These are phyloP conservation scores for Brassica carinata DNA, from an alignment of 345 rosid species.

Conservation along the genomic window DNA sequence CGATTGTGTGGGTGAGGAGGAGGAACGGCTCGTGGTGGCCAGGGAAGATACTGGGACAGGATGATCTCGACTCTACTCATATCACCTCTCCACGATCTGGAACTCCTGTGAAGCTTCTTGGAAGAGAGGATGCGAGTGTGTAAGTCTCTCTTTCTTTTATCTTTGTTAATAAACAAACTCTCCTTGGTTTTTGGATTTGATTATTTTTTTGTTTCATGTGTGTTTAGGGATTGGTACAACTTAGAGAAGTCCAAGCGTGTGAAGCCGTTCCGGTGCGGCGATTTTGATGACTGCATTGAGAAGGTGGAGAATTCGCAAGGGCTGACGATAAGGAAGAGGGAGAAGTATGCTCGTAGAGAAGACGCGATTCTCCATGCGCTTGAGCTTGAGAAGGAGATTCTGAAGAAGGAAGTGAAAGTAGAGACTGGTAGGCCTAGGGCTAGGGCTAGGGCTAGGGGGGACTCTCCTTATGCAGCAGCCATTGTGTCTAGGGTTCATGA, in stretches of 20 bases:
- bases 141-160: conserved; percentile 48
- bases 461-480: conserved; percentile 42
- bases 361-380: conserved; percentile 99
- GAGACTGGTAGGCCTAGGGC: conserved; percentile 42
- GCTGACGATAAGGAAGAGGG: conserved; percentile 82
- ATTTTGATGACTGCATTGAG: conserved; percentile 92
- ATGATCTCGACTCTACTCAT: conserved; percentile 76
- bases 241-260: conserved; percentile 98
- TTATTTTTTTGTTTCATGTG: background rate
- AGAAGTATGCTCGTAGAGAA: conserved; percentile 99
- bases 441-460: too few relatives aligned
- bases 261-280: conserved; percentile 95
- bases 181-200: background rate
- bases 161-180: background rate
- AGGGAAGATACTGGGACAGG: conserved; percentile 79
- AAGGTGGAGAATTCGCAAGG: conserved; percentile 83
- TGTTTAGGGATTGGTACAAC: conserved; percentile 99
- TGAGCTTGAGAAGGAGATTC: conserved; percentile 80
- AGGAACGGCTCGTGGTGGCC: conserved; percentile 99
- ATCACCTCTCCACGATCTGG: conserved; percentile 91
- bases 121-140: conserved; percentile 99
- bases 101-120: conserved; percentile 98
- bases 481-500: conserved; percentile 48
- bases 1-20: conserved; percentile 96
- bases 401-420: conserved; percentile 56